These are phyloP conservation scores for Xylaria venustula DNA, from an alignment of 495 filamentous ascomycete genomes.

Conservation along the genomic window DNA sequence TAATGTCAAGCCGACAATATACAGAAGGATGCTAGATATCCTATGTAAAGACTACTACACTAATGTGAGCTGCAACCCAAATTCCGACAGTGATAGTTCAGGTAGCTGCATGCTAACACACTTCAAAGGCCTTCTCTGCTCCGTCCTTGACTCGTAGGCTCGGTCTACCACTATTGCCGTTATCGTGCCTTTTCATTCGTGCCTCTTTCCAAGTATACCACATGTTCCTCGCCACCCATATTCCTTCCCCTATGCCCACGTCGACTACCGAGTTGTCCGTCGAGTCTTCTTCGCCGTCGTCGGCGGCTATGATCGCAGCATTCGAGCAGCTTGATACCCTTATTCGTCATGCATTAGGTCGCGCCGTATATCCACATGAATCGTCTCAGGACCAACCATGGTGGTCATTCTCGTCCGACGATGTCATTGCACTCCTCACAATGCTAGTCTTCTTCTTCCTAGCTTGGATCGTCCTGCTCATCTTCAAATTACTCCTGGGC, in stretches of 20 bases:
- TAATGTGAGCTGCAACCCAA: conserved; percentile 53
- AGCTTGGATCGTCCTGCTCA: conserved; percentile 72
- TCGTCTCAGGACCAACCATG: conserved; percentile 21
- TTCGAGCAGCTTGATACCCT: conserved; percentile 73
- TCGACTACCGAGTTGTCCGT: conserved; percentile 62
- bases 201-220: conserved; percentile 95
- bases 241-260: conserved; percentile 71
- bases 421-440: conserved; percentile 66
- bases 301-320: conserved; percentile 67
- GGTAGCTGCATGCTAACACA: neutral
- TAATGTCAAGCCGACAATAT: conserved; percentile 85
- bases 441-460: conserved; percentile 78
- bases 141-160: conserved; percentile 81
- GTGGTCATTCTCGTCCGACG: conserved; percentile 55
- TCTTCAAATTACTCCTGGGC: conserved; percentile 79
- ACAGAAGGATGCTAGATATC: conserved; percentile 85
- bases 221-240: conserved; percentile 89
- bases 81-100: neutral
- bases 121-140: conserved; percentile 73
- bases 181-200: conserved; percentile 93
- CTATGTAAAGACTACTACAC: conserved; percentile 97
- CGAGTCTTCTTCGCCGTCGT: conserved; percentile 51
- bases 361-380: conserved; percentile 55
- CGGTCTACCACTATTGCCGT: conserved; percentile 86
- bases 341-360: conserved; percentile 68